phyloP scores from a whole-genome alignment of 345 rosid species.

The Syzygium aqueum region DNA sequence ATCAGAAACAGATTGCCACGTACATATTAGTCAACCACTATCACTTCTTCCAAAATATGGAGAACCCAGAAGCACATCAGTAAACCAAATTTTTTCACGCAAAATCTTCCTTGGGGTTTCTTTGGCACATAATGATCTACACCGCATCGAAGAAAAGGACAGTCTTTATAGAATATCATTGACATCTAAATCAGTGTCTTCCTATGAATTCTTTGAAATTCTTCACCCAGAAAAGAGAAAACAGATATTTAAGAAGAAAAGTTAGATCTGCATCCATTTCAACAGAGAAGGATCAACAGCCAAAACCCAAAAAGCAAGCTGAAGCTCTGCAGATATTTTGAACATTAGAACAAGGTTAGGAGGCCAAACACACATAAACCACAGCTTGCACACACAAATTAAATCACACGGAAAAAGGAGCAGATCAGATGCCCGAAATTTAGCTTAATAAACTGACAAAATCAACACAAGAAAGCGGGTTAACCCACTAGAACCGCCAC shows the following conservation, averaged over 20 bases:
- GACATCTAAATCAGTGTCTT: neutral
- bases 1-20: neutral
- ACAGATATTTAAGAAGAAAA: neutral
- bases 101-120: neutral
- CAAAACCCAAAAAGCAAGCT: neutral
- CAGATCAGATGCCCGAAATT: neutral
- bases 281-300: neutral
- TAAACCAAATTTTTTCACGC: neutral
- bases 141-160: neutral
- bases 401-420: neutral
- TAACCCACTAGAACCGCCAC: neutral
- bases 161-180: neutral
- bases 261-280: neutral
- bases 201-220: neutral
- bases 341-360: neutral
- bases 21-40: neutral
- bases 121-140: neutral
- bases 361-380: neutral
- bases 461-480: neutral
- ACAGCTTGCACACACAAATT: neutral
- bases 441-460: neutral
- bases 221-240: neutral
- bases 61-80: neutral
- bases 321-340: neutral
- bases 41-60: neutral